These are phyloP conservation scores for Penicillium occitanis DNA, from an alignment of 2,329 filamentous ascomycete species.

Conservation along the genomic window DNA sequence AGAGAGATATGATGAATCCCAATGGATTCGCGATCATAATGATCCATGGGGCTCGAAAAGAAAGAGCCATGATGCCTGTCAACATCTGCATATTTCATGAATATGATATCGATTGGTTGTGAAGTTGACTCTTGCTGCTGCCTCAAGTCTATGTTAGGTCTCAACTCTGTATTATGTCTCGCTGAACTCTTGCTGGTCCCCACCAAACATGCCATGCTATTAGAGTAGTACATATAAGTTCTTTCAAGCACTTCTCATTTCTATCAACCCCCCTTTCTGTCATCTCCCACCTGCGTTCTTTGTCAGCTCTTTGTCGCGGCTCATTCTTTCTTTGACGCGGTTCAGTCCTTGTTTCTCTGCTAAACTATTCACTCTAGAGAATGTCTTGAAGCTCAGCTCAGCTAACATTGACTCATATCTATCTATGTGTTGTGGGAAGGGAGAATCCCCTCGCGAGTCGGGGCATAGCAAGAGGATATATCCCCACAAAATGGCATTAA, in stretches of 20 bases:
- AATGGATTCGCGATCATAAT: not conserved
- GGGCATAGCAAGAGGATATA: too few species aligned
- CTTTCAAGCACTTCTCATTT: not conserved
- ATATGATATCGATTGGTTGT: not conserved
- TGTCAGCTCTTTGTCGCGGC: not conserved
- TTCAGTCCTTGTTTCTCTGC: not conserved
- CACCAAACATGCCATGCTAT: too few species aligned
- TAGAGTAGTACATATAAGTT: not conserved
- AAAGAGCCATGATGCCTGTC: not conserved
- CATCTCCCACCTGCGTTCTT: not conserved
- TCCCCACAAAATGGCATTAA: too few species aligned
- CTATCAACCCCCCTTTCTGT: not conserved
- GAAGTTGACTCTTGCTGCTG: not conserved
- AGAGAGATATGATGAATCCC: not conserved
- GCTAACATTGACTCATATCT: too few species aligned
- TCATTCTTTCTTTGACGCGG: not conserved
- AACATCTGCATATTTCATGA: not conserved
- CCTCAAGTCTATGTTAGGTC: not conserved
- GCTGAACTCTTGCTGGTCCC: too few species aligned
- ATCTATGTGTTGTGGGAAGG: too few species aligned
- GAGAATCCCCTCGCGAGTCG: too few species aligned
- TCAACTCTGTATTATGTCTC: not conserved
- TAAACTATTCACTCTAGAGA: not conserved
- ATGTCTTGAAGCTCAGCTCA: too few species aligned
- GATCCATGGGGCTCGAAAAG: not conserved